Evolutionary conservation across 1,284 basidiomycete species (phyloP), one percentile per base, ranked within the genome.

Genomic region (Melanopsichium pennsylvanicum): DNA sequence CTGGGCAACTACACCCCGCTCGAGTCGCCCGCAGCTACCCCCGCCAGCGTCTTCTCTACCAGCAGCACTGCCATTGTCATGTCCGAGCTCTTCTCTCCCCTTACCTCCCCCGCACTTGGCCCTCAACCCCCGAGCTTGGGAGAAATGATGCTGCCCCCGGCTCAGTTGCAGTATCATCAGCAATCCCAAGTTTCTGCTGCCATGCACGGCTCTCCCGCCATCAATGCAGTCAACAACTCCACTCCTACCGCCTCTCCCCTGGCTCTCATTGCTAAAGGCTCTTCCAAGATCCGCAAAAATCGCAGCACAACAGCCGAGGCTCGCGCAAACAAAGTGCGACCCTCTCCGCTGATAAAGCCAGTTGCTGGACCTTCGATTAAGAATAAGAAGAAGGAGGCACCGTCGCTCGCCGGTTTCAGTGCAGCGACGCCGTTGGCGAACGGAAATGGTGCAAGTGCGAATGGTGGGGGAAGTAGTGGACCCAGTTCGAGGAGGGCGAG

Each of bases 21-120:
- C 36, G 76, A 78, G 33, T 69, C 74, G 0, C 67, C 77, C 8
- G 72, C 74, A 2, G 66, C 77, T 32, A 81, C 79, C 4, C 79
- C 79, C 0, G 79, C 79, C 15, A 80, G 76, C 44, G 79, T 79
- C 23, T 81, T 81, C 25, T 77, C 81, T 25, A 82, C 75, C 26
- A 64, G 72, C 27, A 79, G 75, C 52, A 68, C 71, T 19, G 63
- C 77, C 12, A 79, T 81, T 44, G 74, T 79, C 39, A 78, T 82
- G 21, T 81, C 77, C 47, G 84, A 85, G 29, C 84, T 85, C 74
- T 86, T 87, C 73, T 85, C 86, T 4, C 86, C 86, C 1, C 76
- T 87, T 33, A 85, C 85, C 2, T 86, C 85, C 6, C 86, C 86
- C 0, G 86, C 86, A 1, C 81, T 87, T 5, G 83, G 83, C 33